Percentiles rank a stretch among this genome's conserved stretches.
Conservation (phyloP, 2,329 filamentous ascomycete genomes). For the Paraphoma sp. region DNA sequence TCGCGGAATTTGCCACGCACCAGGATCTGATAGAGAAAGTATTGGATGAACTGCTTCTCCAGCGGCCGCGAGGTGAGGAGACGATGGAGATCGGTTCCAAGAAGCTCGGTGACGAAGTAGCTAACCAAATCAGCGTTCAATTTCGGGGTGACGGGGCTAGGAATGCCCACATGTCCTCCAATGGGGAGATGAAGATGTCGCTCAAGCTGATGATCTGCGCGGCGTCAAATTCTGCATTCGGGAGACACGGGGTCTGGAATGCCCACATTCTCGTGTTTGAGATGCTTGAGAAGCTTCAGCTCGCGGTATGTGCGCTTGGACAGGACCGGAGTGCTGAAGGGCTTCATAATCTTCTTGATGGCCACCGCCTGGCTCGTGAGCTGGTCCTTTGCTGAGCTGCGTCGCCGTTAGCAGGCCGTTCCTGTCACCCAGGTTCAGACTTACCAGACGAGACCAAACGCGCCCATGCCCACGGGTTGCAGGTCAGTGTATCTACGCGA, state of each 20-base stretch:
- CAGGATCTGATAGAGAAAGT: constrained; percentile 99
- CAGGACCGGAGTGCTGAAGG: constrained; percentile 97
- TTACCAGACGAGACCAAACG: constrained; percentile 97
- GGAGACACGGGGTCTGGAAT: not conserved
- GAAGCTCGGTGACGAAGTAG: constrained; percentile 97
- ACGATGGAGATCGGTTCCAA: constrained; percentile 95
- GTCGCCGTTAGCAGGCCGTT: constrained; percentile 17
- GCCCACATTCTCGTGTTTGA: constrained; percentile 92
- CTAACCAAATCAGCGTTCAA: constrained; percentile 56
- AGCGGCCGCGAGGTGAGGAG: constrained; percentile 93
- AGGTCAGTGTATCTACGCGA: constrained; percentile 86
- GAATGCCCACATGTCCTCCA: constrained; percentile 88
- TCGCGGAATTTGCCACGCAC: constrained; percentile 68
- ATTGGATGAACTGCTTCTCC: constrained; percentile 99
- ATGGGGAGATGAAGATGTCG: constrained; percentile 98
- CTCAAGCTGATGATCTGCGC: constrained; percentile 88
- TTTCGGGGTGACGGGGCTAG: not conserved
- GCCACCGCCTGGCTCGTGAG: constrained; percentile 96
- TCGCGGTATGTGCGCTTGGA: constrained; percentile 98
- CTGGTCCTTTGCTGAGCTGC: constrained; percentile 94
- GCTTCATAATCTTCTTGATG: constrained; percentile 99
- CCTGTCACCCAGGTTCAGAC: constrained; percentile 11
- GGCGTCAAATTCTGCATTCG: constrained; percentile 20
- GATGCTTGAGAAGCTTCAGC: constrained; percentile 94
- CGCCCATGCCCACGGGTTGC: constrained; percentile 98